Conservation (phyloP, 441 rosid species). For the Gossypium schwendimanii region DNA sequence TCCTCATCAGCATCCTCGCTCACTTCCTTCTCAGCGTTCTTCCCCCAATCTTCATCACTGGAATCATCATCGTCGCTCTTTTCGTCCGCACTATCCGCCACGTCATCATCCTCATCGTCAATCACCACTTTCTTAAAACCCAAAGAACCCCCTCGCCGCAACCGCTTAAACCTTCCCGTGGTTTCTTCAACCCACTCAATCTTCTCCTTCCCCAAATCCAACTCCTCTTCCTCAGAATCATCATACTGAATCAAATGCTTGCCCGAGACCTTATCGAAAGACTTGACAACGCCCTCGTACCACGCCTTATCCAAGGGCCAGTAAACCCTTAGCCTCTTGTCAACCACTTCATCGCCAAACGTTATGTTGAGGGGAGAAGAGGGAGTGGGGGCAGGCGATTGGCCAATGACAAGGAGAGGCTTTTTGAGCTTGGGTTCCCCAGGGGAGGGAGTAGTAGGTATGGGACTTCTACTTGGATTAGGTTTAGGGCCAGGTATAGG, state of each 20-base stretch:
- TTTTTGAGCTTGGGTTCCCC: conserved; percentile 47
- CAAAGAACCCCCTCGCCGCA: conserved; percentile 55
- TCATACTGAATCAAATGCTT: conserved; percentile 75
- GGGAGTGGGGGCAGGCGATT: conserved; percentile 34
- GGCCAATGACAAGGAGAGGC: conserved; percentile 57
- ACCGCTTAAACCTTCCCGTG: conserved; percentile 48
- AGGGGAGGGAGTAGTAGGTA: conserved; percentile 72
- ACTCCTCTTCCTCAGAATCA: conserved; percentile 76
- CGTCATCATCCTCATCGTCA: conserved; percentile 44
- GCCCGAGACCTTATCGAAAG: conserved; percentile 36
- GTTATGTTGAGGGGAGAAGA: conserved; percentile 22
- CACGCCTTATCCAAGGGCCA: conserved; percentile 93
- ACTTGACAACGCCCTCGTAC: conserved; percentile 68
- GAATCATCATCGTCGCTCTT: conserved; percentile 43
- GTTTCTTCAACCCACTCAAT: conserved; percentile 63
- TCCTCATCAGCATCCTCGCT: conserved; percentile 43
- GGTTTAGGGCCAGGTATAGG: conserved; percentile 24
- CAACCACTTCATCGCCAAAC: conserved; percentile 57
- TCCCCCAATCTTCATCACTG: conserved; percentile 80
- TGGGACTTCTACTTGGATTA: conserved; percentile 25
- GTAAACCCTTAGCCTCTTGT: conserved; percentile 63
- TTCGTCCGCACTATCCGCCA: conserved; percentile 33
- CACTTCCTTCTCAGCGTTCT: conserved; percentile 37
- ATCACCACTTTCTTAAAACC: conserved; percentile 40
- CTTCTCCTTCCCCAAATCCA: conserved; percentile 83